Conservation (phyloP, 2,329 filamentous ascomycete species). For the Cladosporium halotolerans region DNA sequence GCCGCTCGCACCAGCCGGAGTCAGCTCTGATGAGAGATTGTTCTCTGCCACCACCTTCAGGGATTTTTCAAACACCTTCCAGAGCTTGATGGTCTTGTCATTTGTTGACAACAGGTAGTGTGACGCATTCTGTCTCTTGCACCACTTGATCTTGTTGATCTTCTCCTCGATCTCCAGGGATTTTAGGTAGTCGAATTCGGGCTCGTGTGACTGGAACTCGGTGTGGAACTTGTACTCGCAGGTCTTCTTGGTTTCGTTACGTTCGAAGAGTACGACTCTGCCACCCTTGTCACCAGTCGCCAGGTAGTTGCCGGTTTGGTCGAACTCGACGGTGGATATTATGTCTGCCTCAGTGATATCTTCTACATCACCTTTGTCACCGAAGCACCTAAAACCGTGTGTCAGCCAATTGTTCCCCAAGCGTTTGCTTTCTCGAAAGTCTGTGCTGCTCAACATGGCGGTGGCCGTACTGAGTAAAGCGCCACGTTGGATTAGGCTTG, state of each 20-base stretch:
- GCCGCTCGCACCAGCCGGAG: slow-evolving; percentile 57
- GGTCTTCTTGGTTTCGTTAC: slow-evolving; percentile 99
- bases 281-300: slow-evolving; percentile 88
- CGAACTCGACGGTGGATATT: slow-evolving; percentile 86
- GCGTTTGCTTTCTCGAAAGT: background rate
- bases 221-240: slow-evolving; percentile 99
- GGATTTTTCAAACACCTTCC: slow-evolving; percentile 99
- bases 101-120: slow-evolving; percentile 98
- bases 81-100: slow-evolving; percentile 99
- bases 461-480: slow-evolving; percentile 17
- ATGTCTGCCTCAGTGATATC: slow-evolving; percentile 97
- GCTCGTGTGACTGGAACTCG: slow-evolving; percentile 98
- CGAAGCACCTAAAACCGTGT: slow-evolving; percentile 70
- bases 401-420: background rate
- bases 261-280: slow-evolving; percentile 77
- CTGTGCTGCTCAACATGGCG: background rate
- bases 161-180: slow-evolving; percentile 99
- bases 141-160: slow-evolving; percentile 99
- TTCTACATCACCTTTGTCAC: slow-evolving; percentile 98
- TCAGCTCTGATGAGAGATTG: slow-evolving; percentile 91
- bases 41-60: slow-evolving; percentile 98
- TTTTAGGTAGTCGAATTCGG: slow-evolving; percentile 98
- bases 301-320: slow-evolving; percentile 83
- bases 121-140: slow-evolving; percentile 92
- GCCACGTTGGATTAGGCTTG: slow-evolving; percentile 12